Conservation (phyloP, 2,329 filamentous ascomycete species). For the Exophiala alcalophila region DNA sequence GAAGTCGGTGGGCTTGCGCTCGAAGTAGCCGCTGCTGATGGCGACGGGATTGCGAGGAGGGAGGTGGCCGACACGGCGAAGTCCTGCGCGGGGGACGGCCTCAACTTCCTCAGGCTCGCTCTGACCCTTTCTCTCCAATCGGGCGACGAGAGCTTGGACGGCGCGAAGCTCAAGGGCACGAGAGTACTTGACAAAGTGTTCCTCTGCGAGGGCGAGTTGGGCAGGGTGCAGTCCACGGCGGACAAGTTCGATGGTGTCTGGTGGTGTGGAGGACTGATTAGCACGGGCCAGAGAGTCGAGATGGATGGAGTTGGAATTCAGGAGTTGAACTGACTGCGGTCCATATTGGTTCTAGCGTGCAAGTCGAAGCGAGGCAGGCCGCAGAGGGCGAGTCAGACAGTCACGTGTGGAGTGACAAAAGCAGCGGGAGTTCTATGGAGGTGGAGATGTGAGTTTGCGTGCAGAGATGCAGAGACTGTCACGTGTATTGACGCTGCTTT, state of each 20-base stretch:
- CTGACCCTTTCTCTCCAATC: background rate
- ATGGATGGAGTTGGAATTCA: too few species aligned
- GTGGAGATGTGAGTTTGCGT: too few species aligned
- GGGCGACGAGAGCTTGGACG: slow-evolving; percentile 2
- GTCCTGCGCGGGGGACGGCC: slow-evolving; percentile 8
- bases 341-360: slow-evolving; percentile 18
- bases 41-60: slow-evolving; percentile 6
- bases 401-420: too few species aligned
- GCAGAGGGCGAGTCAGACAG: too few species aligned
- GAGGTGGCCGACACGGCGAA: slow-evolving; percentile 14
- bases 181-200: background rate
- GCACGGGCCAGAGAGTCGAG: too few species aligned
- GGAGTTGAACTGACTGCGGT: slow-evolving; percentile 10
- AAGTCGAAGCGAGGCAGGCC: too few species aligned
- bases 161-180: background rate
- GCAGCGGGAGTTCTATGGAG: too few species aligned
- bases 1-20: slow-evolving; percentile 2
- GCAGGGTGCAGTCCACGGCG: slow-evolving; percentile 15
- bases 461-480: too few species aligned
- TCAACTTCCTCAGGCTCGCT: background rate
- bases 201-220: slow-evolving; percentile 13
- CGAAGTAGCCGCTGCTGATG: slow-evolving; percentile 2
- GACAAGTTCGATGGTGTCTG: slow-evolving; percentile 19
- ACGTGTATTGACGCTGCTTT: too few species aligned
- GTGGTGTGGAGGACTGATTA: slow-evolving; percentile 12